Base-by-base conservation (phyloP, 129 eudicot genomes). In the Ambrosia trifida region DNA sequence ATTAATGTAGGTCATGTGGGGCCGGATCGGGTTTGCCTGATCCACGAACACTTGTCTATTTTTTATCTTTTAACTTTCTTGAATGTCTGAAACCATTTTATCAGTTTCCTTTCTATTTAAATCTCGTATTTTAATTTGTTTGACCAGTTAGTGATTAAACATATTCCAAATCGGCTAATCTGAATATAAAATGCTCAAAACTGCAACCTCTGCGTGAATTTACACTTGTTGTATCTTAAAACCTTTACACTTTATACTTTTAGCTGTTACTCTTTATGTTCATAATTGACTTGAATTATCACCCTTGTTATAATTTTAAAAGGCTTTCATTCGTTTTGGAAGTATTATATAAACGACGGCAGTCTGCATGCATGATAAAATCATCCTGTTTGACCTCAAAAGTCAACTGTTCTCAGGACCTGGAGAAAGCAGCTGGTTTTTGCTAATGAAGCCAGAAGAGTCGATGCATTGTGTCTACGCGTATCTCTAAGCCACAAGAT, bases 381-480 rank as follows among this genome's bases (percentile, higher is more conserved):
- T 33, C 54, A 41, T 31, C 31, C 38, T 32, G 33, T 60, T 59
- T 61, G 62, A 64, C 66, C 72, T 74, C 11, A 44, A 41, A 59
- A 66, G 63, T 58, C 51, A 50, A 13, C 17, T 74, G 43, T 65
- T 66, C 72, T 61, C 75, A 92, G 96, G 66, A 84, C 89, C 30
- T 92, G 96, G 98, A 89, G 88, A 79, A 92, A 87, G 77, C 98
- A 92, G 64, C 66, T 92, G 66, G 28, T 89, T 68, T 83, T 76
- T 73, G 98, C 98, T 10, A 83, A 70, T 78, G 96, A 89, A 68
- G 90, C 96, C 18, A 87, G 98, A 76, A 79, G 96, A 70, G 96
- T 92, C 30, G 98, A 92, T 71, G 86, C 84, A 28, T 75, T 92
- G 58, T 89, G 98, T 81, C 69, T 81, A 43, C 84, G 98, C 38